Base-by-base conservation (phyloP, 768 basidiomycete species). In the Grammothele lineata region DNA sequence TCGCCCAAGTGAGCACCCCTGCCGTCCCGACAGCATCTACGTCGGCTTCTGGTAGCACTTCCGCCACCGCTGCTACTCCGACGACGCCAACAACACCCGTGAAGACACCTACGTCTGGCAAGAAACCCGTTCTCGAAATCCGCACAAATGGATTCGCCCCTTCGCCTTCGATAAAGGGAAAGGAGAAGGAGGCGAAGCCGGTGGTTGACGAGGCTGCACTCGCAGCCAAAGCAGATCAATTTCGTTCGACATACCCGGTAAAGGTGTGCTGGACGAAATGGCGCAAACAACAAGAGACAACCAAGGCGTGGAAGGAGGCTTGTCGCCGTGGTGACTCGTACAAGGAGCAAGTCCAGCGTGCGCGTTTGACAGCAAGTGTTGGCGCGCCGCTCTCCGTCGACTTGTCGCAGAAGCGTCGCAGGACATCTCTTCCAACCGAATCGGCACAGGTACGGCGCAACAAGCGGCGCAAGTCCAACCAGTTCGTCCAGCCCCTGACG, bases 291-390 rank as follows among this genome's bases (percentile, higher is more conserved):
- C 45, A 11, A 17, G 41, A 43, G 32, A 35, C 35, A 15, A 40
- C 19, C 24, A 43, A 41, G 23, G 76, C 71, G n/a, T 87, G 80
- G 75, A 57, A 72, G 4, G 81, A 85, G 40, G 86, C 86, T 1
- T 76, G 77, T 48, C 66, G 64, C 46, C 76, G 77, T 37, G 80
- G 83, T 46, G 76, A 84, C 22, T 70, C 69, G 4, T 88, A 88
- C 60, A 75, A 76, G 36, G 66, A 74, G 48, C 83, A 77, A 55
- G 58, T 80, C 8, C 61, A 65, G 23, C 55, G 58, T 0, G 59
- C 65, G 26, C 66, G 66, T 11, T 57, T 70, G 15, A 62, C 11
- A 6, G 35, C 17, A 17, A 9, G 6, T 7, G n/a, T 17, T 8
- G 8, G 9, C 8, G 10, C n/a, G 5, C 34, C 43, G 33, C 11